Conservation (phyloP, 2,329 filamentous ascomycete species). For the Talaromyces sp. region DNA sequence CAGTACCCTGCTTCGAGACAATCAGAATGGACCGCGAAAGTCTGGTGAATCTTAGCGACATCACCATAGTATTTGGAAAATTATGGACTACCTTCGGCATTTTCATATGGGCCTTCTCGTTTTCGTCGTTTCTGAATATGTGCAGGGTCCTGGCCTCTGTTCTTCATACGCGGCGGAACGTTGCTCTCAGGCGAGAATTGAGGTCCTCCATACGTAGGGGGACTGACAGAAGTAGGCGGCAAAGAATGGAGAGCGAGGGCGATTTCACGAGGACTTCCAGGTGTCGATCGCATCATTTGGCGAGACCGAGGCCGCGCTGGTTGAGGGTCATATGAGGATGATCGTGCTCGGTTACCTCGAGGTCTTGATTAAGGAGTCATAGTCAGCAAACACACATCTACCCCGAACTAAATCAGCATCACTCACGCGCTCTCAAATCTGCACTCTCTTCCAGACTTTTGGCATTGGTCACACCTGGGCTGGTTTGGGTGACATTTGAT, state of each 20-base stretch:
- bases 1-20: neutral
- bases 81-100: neutral
- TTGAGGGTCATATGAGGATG: constrained; percentile 11
- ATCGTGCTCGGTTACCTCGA: constrained; percentile 20
- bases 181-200: neutral
- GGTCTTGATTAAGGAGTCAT: constrained; percentile 19
- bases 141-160: no score
- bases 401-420: neutral
- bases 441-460: constrained; percentile 83
- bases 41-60: neutral
- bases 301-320: neutral
- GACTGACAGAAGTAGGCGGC: neutral
- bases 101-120: neutral
- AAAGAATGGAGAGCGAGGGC: neutral
- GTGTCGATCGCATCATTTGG: neutral
- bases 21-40: neutral
- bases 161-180: neutral
- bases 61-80: neutral
- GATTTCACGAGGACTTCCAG: neutral
- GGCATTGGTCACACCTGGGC: constrained; percentile 83
- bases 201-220: neutral
- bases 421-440: constrained; percentile 81
- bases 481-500: constrained; percentile 92
- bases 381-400: constrained; percentile 9
- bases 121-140: neutral